A percentile compares a stretch with the other conserved stretches of the same genome.
These are phyloP conservation scores for Pichia heedii DNA, from an alignment of 805 yeast species.

Conservation along the genomic window DNA sequence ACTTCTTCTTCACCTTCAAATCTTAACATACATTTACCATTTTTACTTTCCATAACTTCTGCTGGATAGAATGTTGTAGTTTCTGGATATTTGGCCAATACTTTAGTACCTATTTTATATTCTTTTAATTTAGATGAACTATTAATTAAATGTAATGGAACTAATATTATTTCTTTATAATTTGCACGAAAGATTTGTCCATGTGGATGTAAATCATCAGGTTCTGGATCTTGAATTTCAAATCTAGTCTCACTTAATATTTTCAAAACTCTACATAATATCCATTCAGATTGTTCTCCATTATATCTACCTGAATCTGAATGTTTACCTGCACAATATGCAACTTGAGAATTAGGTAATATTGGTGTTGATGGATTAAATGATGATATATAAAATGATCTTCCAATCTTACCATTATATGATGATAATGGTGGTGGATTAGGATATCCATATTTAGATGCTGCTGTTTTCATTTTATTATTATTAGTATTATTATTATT, in stretches of 20 bases:
- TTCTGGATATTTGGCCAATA: slow-evolving; percentile 91
- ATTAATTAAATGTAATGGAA: slow-evolving; percentile 34
- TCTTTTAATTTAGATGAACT: slow-evolving; percentile 29
- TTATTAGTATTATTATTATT: too few relatives aligned
- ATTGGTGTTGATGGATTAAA: slow-evolving; percentile 18
- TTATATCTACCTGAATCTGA: neutral
- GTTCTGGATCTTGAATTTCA: slow-evolving; percentile 97
- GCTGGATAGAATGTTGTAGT: slow-evolving; percentile 97
- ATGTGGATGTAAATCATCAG: slow-evolving; percentile 84
- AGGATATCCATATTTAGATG: slow-evolving; percentile 7
- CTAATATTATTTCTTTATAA: slow-evolving; percentile 68
- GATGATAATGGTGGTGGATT: slow-evolving; percentile 10
- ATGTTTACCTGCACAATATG: slow-evolving; percentile 64
- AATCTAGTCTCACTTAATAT: slow-evolving; percentile 42
- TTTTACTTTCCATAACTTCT: slow-evolving; percentile 72
- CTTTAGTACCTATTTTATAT: slow-evolving; percentile 71
- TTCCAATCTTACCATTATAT: slow-evolving; percentile 12
- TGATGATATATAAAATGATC: slow-evolving; percentile 14
- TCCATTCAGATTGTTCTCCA: slow-evolving; percentile 70
- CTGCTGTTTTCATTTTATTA: neutral
- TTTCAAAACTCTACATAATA: slow-evolving; percentile 81
- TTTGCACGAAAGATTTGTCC: slow-evolving; percentile 80
- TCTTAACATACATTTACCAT: slow-evolving; percentile 66
- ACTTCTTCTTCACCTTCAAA: slow-evolving; percentile 98
- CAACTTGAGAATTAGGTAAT: slow-evolving; percentile 66